Percentiles rank a stretch among this genome's conserved stretches.
Conservation (phyloP, 2,329 filamentous ascomycete species). For the Calonectria ilicicola region DNA sequence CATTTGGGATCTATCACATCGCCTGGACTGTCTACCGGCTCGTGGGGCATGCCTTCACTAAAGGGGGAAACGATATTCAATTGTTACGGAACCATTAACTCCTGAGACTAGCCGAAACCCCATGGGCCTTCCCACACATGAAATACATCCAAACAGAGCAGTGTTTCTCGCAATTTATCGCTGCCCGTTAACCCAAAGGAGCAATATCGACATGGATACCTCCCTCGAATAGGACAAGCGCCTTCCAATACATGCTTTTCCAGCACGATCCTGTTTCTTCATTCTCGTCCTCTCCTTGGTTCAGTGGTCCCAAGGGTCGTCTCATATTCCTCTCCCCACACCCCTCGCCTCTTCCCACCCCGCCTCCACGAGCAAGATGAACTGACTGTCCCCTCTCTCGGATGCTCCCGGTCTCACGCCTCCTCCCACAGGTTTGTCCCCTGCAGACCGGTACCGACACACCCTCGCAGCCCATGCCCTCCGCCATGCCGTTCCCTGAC, state of each 20-base stretch:
- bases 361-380: constrained; percentile 29
- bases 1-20: constrained; percentile 44
- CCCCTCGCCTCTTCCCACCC: constrained; percentile 28
- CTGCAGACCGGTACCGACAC: constrained; percentile 39
- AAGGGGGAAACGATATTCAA: constrained; percentile 36
- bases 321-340: constrained; percentile 36
- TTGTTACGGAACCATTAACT: constrained; percentile 43
- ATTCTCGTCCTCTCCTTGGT: constrained; percentile 29
- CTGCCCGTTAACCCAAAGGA: constrained; percentile 45
- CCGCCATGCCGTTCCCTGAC: constrained; percentile 36
- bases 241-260: constrained; percentile 37
- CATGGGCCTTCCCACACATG: constrained; percentile 33
- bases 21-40: constrained; percentile 21
- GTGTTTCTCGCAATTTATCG: constrained; percentile 25
- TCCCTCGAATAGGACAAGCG: constrained; percentile 50
- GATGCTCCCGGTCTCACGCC: constrained; percentile 42
- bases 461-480: constrained; percentile 35
- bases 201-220: constrained; percentile 42
- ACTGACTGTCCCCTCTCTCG: constrained; percentile 34
- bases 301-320: constrained; percentile 33
- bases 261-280: constrained; percentile 31
- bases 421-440: constrained; percentile 31
- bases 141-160: constrained; percentile 37
- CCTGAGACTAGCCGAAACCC: constrained; percentile 36
- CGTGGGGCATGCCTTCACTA: constrained; percentile 22